These are phyloP conservation scores for Beverwykella pulmonaria DNA, from an alignment of 495 filamentous ascomycete species.

Conservation along the genomic window DNA sequence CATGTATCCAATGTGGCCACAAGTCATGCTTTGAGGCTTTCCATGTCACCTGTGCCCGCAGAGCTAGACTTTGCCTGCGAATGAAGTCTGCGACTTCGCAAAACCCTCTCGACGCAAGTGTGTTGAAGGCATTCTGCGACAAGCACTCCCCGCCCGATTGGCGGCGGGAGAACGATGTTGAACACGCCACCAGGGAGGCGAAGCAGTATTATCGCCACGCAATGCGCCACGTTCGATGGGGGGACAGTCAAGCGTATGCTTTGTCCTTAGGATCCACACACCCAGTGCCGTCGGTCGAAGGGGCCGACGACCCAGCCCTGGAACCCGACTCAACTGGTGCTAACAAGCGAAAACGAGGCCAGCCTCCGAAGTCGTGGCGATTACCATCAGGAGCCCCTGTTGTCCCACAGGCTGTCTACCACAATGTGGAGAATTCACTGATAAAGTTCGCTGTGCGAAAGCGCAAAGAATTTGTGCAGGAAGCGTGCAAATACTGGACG, in stretches of 20 bases:
- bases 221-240: conserved; percentile 87
- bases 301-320: conserved; percentile 36
- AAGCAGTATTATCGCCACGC: conserved; percentile 82
- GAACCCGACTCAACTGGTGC: conserved; percentile 57
- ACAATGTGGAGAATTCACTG: conserved; percentile 76
- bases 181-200: conserved; percentile 64
- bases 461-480: conserved; percentile 85
- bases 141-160: conserved; percentile 93
- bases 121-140: conserved; percentile 93
- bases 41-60: conserved; percentile 92
- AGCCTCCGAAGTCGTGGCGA: conserved; percentile 79
- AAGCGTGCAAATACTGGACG: conserved; percentile 97
- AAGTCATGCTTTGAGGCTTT: conserved; percentile 98
- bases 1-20: conserved; percentile 97
- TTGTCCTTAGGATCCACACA: conserved; percentile 71
- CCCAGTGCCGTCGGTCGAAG: conserved; percentile 59
- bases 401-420: conserved; percentile 81
- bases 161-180: conserved; percentile 79
- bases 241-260: conserved; percentile 85
- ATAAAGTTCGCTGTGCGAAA: conserved; percentile 77
- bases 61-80: conserved; percentile 85
- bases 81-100: conserved; percentile 88
- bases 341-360: conserved; percentile 73
- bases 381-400: conserved; percentile 93
- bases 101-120: conserved; percentile 81